Evolutionary conservation across 257 asterid genomes (phyloP).

Genomic region (Marsdenia floribunda): DNA sequence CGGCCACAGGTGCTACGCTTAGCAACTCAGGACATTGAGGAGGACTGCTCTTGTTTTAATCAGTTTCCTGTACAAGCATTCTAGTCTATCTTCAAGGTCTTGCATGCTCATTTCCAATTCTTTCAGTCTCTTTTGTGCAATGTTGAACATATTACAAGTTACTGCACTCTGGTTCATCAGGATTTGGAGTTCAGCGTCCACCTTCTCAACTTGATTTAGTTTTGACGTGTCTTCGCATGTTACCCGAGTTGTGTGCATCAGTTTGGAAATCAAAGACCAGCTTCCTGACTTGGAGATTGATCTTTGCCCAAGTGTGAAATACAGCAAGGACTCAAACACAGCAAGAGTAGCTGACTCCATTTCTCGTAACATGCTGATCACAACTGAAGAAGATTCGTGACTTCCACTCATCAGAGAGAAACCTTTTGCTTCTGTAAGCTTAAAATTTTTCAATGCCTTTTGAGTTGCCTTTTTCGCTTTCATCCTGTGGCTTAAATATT

Average conservation of each 20-base stretch:
- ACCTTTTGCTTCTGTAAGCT: slow-evolving; percentile 5
- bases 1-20: slow-evolving; percentile 9
- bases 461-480: slow-evolving; percentile 30
- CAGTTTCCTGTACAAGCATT: slow-evolving; percentile 30
- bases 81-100: slow-evolving; percentile 30
- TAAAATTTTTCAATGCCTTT: slow-evolving; percentile 23
- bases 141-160: slow-evolving; percentile 3
- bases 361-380: no score
- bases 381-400: no score
- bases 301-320: no score
- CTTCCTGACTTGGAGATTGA: no score
- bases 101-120: slow-evolving; percentile 33
- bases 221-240: slow-evolving; percentile 8
- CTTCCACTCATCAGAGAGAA: slow-evolving; percentile 21
- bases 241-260: slow-evolving; percentile 22
- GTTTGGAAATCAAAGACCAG: slow-evolving; percentile 36
- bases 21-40: slow-evolving; percentile 34
- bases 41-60: slow-evolving; percentile 36
- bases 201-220: slow-evolving; percentile 28
- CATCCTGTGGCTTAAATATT: slow-evolving; percentile 17
- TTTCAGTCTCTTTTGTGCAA: slow-evolving; percentile 19
- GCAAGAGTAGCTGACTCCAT: no score
- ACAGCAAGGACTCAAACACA: no score
- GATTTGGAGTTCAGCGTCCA: slow-evolving; percentile 22
- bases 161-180: background rate